Percentiles rank a stretch among this genome's conserved stretches.
Evolutionary conservation across 345 rosid species (phyloP).

Genomic region (Eucalyptus guilfoylei): DNA sequence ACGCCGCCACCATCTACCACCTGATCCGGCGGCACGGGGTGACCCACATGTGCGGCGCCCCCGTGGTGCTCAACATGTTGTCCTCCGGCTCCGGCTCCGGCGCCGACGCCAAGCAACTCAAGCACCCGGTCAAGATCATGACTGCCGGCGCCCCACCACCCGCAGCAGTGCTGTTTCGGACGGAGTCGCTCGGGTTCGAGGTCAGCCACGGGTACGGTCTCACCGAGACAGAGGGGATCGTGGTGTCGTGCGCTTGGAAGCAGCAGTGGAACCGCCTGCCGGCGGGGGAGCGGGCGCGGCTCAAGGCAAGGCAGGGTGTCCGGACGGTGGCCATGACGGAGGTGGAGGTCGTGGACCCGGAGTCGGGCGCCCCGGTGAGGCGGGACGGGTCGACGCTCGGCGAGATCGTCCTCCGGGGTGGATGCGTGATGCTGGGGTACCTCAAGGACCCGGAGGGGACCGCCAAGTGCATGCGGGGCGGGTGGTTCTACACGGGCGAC

Average conservation of each 20-base stretch:
- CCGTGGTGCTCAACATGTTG: slow-evolving; percentile 73
- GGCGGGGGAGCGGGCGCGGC: slow-evolving; percentile 37
- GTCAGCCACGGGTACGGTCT: slow-evolving; percentile 75
- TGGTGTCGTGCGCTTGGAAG: slow-evolving; percentile 68
- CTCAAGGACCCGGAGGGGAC: slow-evolving; percentile 51
- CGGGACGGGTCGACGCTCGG: slow-evolving; percentile 50
- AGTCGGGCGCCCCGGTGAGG: slow-evolving; percentile 32
- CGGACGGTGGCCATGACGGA: slow-evolving; percentile 29
- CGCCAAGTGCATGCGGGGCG: slow-evolving; percentile 30
- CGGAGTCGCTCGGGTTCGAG: slow-evolving; percentile 53
- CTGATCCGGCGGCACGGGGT: slow-evolving; percentile 44
- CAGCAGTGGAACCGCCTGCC: slow-evolving; percentile 57
- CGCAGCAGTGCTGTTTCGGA: slow-evolving; percentile 39
- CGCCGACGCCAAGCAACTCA: background rate
- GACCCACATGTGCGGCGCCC: slow-evolving; percentile 88
- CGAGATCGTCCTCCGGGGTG: slow-evolving; percentile 62
- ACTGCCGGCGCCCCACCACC: slow-evolving; percentile 92
- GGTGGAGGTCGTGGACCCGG: slow-evolving; percentile 46
- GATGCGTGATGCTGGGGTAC: slow-evolving; percentile 66
- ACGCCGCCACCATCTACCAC: slow-evolving; percentile 27
- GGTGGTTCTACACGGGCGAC: slow-evolving; percentile 66
- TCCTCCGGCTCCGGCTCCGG: slow-evolving; percentile 15
- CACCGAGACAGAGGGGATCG: slow-evolving; percentile 55
- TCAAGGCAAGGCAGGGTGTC: slow-evolving; percentile 72
- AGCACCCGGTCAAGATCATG: slow-evolving; percentile 43